These are phyloP conservation scores for Ophiostoma populinum DNA, from an alignment of 2,329 filamentous ascomycete species.

Conservation along the genomic window DNA sequence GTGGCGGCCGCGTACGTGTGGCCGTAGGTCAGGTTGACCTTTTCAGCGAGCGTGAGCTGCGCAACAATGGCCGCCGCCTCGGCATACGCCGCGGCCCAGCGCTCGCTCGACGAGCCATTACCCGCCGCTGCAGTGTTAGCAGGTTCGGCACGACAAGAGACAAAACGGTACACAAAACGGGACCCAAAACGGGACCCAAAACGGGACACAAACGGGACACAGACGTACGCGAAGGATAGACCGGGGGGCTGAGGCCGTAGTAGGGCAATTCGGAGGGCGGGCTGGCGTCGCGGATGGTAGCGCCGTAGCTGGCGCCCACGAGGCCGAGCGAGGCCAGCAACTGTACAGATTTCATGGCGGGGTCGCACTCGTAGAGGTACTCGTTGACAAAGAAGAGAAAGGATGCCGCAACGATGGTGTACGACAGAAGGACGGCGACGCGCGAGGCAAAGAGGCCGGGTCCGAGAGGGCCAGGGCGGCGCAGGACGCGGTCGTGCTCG, in stretches of 20 bases:
- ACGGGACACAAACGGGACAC: too few species aligned
- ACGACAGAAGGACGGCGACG: too few species aligned
- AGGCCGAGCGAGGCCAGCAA: slow-evolving; percentile 1
- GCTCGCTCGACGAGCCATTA: slow-evolving; percentile 14
- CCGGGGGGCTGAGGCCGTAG: slow-evolving; percentile 19
- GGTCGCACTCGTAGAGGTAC: neutral
- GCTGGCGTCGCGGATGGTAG: neutral
- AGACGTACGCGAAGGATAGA: slow-evolving; percentile 18
- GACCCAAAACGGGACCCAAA: too few species aligned
- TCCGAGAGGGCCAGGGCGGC: too few species aligned
- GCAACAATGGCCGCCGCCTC: slow-evolving; percentile 19
- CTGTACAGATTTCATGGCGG: neutral
- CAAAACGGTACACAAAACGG: too few species aligned
- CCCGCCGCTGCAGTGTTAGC: slow-evolving; percentile 14
- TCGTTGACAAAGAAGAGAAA: neutral
- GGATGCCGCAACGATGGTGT: too few species aligned
- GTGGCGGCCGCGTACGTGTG: slow-evolving; percentile 2
- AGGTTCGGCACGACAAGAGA: too few species aligned
- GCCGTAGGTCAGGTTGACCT: slow-evolving; percentile 23
- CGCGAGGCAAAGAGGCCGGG: neutral
- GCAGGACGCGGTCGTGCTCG: too few species aligned
- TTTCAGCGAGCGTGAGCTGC: slow-evolving; percentile 23
- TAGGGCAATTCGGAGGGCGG: slow-evolving; percentile 15
- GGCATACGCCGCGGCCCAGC: slow-evolving; percentile 20
- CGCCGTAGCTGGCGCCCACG: neutral